These are phyloP conservation scores for Laetiporus sulphureus DNA, from an alignment of 1,284 basidiomycete species.

Conservation along the genomic window DNA sequence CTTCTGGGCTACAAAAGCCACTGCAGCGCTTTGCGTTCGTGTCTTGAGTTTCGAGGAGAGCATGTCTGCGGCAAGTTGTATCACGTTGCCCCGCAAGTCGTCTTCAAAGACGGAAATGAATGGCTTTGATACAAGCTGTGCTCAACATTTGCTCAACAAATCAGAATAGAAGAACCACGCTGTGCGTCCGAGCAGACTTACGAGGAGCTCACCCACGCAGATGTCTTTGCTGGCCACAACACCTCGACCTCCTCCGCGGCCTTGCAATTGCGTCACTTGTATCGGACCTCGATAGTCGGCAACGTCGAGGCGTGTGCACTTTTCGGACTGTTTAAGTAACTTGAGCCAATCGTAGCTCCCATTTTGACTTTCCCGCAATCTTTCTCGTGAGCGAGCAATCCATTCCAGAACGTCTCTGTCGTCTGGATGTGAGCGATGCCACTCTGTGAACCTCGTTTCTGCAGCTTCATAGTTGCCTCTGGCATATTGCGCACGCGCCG, in stretches of 20 bases:
- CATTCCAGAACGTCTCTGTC: slow-evolving; percentile 9
- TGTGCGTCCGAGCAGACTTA: slow-evolving; percentile 4
- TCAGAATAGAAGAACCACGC: background rate
- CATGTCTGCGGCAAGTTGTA: slow-evolving; percentile 11
- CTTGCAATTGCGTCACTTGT: slow-evolving; percentile 7
- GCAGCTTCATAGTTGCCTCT: slow-evolving; percentile 11
- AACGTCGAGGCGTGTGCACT: slow-evolving; percentile 11
- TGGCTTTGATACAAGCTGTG: slow-evolving; percentile 16
- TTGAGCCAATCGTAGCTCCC: slow-evolving; percentile 15
- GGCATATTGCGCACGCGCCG: slow-evolving; percentile 9
- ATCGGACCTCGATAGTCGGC: slow-evolving; percentile 15
- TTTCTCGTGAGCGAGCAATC: slow-evolving; percentile 9
- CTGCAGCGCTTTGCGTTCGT: slow-evolving; percentile 9
- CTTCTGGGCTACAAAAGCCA: slow-evolving; percentile 10
- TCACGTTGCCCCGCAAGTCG: slow-evolving; percentile 7
- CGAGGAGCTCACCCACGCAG: slow-evolving; percentile 13
- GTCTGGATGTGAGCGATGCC: slow-evolving; percentile 6
- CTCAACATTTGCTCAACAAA: background rate
- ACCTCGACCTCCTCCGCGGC: slow-evolving; percentile 17
- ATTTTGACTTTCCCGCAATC: slow-evolving; percentile 7
- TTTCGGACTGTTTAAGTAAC: slow-evolving; percentile 10
- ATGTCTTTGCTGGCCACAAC: slow-evolving; percentile 11
- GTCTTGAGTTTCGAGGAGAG: slow-evolving; percentile 7
- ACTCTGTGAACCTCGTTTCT: slow-evolving; percentile 7
- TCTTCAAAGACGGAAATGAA: slow-evolving; percentile 10